Percentiles rank a stretch among this genome's conserved stretches.
Conservation (phyloP, 805 yeast species). For the Sporopachydermia quercuum region DNA sequence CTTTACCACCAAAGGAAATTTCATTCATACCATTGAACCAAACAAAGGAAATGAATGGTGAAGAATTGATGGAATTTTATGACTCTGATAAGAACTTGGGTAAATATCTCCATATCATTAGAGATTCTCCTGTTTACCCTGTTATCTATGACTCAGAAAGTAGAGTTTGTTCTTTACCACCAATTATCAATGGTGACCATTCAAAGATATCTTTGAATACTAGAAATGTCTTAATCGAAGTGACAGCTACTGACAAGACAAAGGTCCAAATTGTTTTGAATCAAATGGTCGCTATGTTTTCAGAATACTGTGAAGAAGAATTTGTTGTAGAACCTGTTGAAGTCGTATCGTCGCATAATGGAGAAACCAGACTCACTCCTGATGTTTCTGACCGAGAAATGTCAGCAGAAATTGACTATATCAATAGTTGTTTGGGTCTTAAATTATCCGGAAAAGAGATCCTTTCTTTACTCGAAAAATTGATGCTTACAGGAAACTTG, state of each 20-base stretch:
- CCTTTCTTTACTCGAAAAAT: constrained; percentile 49
- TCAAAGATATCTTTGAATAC: constrained; percentile 81
- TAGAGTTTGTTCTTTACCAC: constrained; percentile 85
- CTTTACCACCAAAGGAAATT: constrained; percentile 56
- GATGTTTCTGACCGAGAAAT: constrained; percentile 49
- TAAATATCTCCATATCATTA: constrained; percentile 75
- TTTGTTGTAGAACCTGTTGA: constrained; percentile 86
- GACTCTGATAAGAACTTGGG: constrained; percentile 83
- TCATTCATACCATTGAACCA: constrained; percentile 58
- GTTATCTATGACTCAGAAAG: constrained; percentile 68
- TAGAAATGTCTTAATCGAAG: constrained; percentile 77
- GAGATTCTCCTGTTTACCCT: constrained; percentile 81
- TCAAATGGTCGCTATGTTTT: constrained; percentile 90
- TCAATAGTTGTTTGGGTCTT: constrained; percentile 89
- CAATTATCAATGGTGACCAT: constrained; percentile 85
- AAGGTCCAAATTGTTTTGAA: constrained; percentile 88
- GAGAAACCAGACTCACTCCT: constrained; percentile 65
- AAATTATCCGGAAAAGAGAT: constrained; percentile 55
- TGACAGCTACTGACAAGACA: constrained; percentile 90
- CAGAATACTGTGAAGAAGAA: constrained; percentile 67
- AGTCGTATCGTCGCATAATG: constrained; percentile 69
- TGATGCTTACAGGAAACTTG: constrained; percentile 61
- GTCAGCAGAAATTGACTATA: constrained; percentile 66
- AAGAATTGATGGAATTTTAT: constrained; percentile 74
- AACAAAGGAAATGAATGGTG: constrained; percentile 54